Evolutionary conservation across 768 basidiomycete species (phyloP).

Genomic region (Multifurca ochricompacta): DNA sequence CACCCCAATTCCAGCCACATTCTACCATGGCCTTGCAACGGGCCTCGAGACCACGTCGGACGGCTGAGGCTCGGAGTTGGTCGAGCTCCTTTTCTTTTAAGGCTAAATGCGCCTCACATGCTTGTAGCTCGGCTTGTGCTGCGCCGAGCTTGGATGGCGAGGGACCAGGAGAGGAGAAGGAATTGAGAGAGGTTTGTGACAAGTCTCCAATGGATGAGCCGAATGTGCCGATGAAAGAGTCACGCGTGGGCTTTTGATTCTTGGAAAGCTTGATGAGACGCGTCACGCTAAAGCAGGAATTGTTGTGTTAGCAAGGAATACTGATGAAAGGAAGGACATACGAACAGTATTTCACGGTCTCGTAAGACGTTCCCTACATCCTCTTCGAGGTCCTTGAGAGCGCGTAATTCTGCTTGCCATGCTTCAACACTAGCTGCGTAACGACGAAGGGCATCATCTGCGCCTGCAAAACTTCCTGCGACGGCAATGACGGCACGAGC

Average conservation of each 20-base stretch:
- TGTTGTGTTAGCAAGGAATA: background rate
- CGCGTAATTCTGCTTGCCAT: conserved; percentile 55
- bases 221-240: conserved; percentile 30
- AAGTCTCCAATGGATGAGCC: conserved; percentile 38
- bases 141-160: conserved; percentile 42
- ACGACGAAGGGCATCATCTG: conserved; percentile 58
- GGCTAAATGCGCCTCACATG: conserved; percentile 70
- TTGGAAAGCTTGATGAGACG: conserved; percentile 75
- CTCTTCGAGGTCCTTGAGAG: conserved; percentile 61
- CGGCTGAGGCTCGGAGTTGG: conserved; percentile 40
- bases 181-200: conserved; percentile 16
- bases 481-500: conserved; percentile 47
- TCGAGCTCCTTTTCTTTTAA: conserved; percentile 61
- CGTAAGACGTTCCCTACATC: conserved; percentile 62
- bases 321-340: background rate
- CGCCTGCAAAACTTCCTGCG: conserved; percentile 48
- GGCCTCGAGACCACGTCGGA: conserved; percentile 53
- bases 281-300: conserved; percentile 45
- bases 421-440: conserved; percentile 56
- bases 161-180: conserved; percentile 7
- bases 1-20: conserved; percentile 61
- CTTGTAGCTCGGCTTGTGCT: conserved; percentile 73
- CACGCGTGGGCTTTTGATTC: conserved; percentile 37
- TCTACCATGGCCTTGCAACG: conserved; percentile 60
- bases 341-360: conserved; percentile 74